Conservation (phyloP, 805 yeast genomes). For the Cyberlindnera mississippiensis region DNA sequence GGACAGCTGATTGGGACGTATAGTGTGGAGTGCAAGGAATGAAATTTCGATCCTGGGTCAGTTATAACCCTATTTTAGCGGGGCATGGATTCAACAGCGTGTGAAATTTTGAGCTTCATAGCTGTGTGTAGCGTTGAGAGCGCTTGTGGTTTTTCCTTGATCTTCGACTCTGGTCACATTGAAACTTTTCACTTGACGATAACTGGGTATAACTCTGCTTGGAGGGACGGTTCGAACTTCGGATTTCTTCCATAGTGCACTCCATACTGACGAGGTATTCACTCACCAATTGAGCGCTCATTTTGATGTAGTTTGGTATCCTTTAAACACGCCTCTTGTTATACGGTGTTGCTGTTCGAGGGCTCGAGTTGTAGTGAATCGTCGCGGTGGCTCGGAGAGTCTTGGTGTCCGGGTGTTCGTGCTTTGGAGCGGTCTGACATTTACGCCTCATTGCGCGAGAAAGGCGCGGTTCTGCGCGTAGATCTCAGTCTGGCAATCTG, state of each 20-base stretch:
- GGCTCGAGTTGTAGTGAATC: constrained; percentile 8
- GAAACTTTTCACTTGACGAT: constrained; percentile 14
- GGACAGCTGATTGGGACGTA: neutral
- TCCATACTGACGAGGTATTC: constrained; percentile 8
- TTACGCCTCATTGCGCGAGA: constrained; percentile 7
- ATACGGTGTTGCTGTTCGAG: constrained; percentile 6
- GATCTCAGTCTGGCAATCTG: constrained; percentile 2
- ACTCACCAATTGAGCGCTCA: constrained; percentile 33
- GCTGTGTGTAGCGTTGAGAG: neutral
- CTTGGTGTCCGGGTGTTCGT: constrained; percentile 20
- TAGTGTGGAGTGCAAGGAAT: constrained; percentile 7
- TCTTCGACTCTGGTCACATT: neutral
- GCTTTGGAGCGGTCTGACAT: constrained; percentile 7
- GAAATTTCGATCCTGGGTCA: too few species aligned
- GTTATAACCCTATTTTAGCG: too few species aligned
- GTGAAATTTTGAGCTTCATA: neutral
- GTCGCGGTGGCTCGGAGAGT: constrained; percentile 12
- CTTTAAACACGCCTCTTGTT: constrained; percentile 5
- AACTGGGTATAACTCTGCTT: neutral
- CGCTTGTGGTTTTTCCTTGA: neutral
- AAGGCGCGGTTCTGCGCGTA: constrained; percentile 6
- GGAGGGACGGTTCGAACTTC: neutral
- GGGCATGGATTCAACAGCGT: too few species aligned
- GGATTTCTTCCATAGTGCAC: constrained; percentile 1
- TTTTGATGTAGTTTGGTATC: constrained; percentile 21